These are phyloP conservation scores for Botrytis byssoidea DNA, from an alignment of 2,329 filamentous ascomycete species.

Conservation along the genomic window DNA sequence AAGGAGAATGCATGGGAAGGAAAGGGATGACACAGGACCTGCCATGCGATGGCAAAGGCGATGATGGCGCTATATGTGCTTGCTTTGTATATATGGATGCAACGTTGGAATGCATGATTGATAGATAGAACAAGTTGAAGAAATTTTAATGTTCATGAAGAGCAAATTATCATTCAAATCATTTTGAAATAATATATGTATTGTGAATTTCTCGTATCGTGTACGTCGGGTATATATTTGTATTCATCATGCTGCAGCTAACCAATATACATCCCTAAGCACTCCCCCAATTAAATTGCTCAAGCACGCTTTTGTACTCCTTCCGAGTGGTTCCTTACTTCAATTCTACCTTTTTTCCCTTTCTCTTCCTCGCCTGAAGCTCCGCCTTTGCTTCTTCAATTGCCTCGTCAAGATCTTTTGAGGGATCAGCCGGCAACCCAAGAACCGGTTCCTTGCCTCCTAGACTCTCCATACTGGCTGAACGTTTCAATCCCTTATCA, in stretches of 20 bases:
- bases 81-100: constrained; percentile 11
- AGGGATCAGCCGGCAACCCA: constrained; percentile 76
- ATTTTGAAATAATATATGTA: neutral
- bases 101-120: neutral
- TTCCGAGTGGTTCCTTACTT: constrained; percentile 51
- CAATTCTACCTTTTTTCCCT: constrained; percentile 21
- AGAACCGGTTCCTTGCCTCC: constrained; percentile 62
- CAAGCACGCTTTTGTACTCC: constrained; percentile 90
- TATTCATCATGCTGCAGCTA: neutral
- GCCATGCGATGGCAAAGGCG: neutral
- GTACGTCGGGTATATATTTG: neutral
- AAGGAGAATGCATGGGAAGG: neutral
- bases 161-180: neutral
- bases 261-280: neutral
- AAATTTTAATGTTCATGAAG: constrained; percentile 5
- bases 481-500: constrained; percentile 44
- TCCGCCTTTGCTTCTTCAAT: constrained; percentile 52
- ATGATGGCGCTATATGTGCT: neutral
- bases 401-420: constrained; percentile 65
- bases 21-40: neutral
- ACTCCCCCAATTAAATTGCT: constrained; percentile 79
- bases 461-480: constrained; percentile 57
- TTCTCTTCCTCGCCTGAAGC: constrained; percentile 42
- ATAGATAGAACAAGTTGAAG: neutral
- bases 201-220: neutral